Evolutionary conservation across 768 basidiomycete genomes (phyloP), one percentile per base, ranked within the genome.

Genomic region (Tremella fuciformis): DNA sequence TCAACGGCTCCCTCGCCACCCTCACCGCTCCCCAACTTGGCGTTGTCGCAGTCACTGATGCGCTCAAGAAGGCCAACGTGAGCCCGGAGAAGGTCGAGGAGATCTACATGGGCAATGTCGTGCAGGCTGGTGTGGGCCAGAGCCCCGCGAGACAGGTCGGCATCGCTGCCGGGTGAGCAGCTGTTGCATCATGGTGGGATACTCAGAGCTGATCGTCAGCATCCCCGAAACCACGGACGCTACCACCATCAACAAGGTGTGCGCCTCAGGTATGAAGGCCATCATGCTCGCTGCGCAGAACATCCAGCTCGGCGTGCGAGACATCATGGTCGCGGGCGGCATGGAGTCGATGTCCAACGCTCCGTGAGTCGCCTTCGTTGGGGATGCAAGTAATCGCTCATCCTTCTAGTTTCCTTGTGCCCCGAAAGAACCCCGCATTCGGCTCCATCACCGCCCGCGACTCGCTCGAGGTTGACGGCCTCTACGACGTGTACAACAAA

Each of bases 281-380:
- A 84, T 98, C 79, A 96, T 91, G 78, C 82, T 98, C 62, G 96
- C 91, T 56, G 83, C 91, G 24, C 96, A 98, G 80, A 84, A 83
- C 70, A 91, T 99, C 71, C 83, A 86, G 76, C 82, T 86, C 21
- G 96, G 96, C 51, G 85, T 94, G 75, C 85, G 88, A 59, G 84
- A 79, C 40, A 84, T 96, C 50, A 88, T 96, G 67, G 90, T 86
- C 22, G 93, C 93, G 57, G 96, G 96, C 66, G 96, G 96, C 60
- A 96, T 91, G 91, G 96, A 99, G 81, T 92, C 89, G 80, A 99
- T 99, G 96, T 93, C 89, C 76, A 89, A 97, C 69, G 91, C 92
- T 50, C 96, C 96, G 92, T 97, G 75, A 73, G 94, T 85, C 29
- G 11, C 6, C 29, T 34, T 34, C 29, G 22, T 6, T 46, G 42